Evolutionary conservation across 1,139 yeast genomes (phyloP).

Genomic region (Hansenula lynferdii): DNA sequence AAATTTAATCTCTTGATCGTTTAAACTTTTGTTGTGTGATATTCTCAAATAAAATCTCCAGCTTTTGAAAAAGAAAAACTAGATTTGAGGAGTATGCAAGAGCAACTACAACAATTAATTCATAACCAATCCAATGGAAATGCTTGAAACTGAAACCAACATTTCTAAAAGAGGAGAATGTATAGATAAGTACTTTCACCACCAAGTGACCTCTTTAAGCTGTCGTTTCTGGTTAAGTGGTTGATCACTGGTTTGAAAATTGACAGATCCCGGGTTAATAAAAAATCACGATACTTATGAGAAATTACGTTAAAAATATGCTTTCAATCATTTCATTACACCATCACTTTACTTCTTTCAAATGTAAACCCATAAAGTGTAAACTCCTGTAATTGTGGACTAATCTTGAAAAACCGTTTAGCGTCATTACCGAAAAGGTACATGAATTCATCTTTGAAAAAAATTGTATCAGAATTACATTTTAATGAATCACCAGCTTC

Average conservation of each 20-base stretch:
- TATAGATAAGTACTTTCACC: no score
- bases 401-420: slow-evolving; percentile 5
- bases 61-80: slow-evolving; percentile 1
- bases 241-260: no score
- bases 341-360: slow-evolving; percentile 6
- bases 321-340: no score
- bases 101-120: not conserved
- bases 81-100: not conserved
- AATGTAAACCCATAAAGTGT: slow-evolving; percentile 14
- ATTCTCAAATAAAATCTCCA: slow-evolving; percentile 1
- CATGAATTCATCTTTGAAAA: slow-evolving; percentile 11
- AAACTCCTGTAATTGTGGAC: slow-evolving; percentile 7
- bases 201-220: no score
- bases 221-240: no score
- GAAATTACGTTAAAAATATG: not conserved
- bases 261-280: not conserved
- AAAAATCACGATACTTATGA: not conserved
- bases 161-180: no score
- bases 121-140: no score
- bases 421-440: slow-evolving; percentile 12
- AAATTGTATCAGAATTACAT: not conserved
- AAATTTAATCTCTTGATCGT: not conserved
- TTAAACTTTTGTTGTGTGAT: not conserved
- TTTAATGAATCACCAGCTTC: slow-evolving; percentile 4
- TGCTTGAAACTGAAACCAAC: no score